These are phyloP conservation scores for Botryotinia calthae DNA, from an alignment of 2,329 filamentous ascomycete species.

Conservation along the genomic window DNA sequence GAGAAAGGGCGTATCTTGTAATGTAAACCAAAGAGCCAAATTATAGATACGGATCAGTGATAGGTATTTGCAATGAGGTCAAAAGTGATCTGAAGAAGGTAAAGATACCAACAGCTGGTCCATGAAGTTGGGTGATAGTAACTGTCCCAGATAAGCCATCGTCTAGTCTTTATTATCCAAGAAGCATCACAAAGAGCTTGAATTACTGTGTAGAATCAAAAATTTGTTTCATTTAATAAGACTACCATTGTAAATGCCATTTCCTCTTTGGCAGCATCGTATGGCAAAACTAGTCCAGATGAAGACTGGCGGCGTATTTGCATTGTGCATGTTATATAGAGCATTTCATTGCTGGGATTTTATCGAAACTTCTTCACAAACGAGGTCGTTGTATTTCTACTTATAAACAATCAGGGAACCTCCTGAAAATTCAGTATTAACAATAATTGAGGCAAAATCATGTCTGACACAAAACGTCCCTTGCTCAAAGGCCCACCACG, in stretches of 20 bases:
- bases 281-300: neutral
- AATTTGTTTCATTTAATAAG: too few relatives aligned
- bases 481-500: slow-evolving; percentile 28
- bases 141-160: neutral
- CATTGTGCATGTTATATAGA: neutral
- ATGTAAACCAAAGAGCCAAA: neutral
- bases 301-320: neutral
- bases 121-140: too few relatives aligned
- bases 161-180: neutral
- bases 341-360: neutral
- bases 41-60: neutral
- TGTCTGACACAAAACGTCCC: slow-evolving; percentile 17
- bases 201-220: neutral
- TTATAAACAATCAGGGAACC: neutral
- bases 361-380: neutral
- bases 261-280: too few relatives aligned
- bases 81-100: neutral
- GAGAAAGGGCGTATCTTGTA: neutral
- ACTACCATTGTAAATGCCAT: neutral
- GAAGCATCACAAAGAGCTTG: neutral
- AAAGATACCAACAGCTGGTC: neutral
- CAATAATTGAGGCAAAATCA: neutral
- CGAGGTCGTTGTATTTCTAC: neutral
- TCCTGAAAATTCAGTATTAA: too few relatives aligned
- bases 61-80: neutral